Evolutionary conservation across 2,329 filamentous ascomycete genomes (phyloP), one percentile per base, ranked within the genome.

Genomic region (Trichoderma atrobrunneum): DNA sequence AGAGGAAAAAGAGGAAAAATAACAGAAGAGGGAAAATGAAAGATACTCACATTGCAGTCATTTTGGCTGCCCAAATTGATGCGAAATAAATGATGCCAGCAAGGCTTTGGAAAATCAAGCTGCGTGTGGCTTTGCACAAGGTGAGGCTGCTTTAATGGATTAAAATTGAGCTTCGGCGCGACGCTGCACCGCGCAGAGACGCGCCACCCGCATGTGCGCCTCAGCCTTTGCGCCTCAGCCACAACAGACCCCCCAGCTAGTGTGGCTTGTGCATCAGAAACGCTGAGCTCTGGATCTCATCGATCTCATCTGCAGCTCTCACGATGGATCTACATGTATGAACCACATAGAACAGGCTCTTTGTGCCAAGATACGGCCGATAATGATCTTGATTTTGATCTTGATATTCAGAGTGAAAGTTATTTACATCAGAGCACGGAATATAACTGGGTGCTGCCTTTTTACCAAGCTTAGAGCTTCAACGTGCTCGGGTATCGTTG

Each of bases 1-100:
- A 18, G 18, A 26, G 11, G 11, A 24, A 39, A 61, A 32, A 34
- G 51, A 0, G 3, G 34, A 32, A 18, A 26, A 24, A n/a, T 7
- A n/a, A 16, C 2, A 61, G 66, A n/a, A 24, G 5, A 48, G 11
- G 14, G n/a, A 7, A 21, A 21, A 10, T 34, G 26, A 14, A n/a
- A 54, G 36, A 51, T 60, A 79, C 81, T 78, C 74, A 82, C 81
- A 82, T 82, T 67, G 81, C 81, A 76, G 81, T 81, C 81, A 82
- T 82, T 62, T 76, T 78, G 43, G 30, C 51, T 32, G 39, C 32
- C 21, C 11, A 51, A 39, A 68, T 39, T 34, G 60, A 65, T 72
- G 65, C 36, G 30, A 7, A 28, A 60, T 57, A 48, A 43, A 10
- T 43, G 28, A 60, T 60, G 43, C 36, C 39, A 48, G 48, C 36